Percentiles rank a stretch among this genome's conserved stretches.
phyloP scores from a whole-genome alignment of 345 rosid genomes.

The Eucalyptus dawsonii region DNA sequence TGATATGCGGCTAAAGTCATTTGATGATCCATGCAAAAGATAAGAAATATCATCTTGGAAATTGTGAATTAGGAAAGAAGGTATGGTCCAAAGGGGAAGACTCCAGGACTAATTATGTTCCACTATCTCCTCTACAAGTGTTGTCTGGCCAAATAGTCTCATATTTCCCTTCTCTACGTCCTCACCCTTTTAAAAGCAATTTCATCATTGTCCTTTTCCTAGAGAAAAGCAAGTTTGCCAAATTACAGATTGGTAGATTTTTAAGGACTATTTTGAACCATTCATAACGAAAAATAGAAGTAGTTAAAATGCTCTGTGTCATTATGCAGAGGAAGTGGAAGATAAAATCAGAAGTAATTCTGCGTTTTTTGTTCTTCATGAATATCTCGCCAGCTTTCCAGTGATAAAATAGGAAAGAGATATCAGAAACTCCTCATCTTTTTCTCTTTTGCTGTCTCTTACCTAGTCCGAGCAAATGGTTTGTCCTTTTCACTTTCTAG shows the following conservation, averaged over 20 bases:
- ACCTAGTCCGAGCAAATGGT: slow-evolving; percentile 93
- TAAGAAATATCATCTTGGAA: neutral
- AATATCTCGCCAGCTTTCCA: neutral
- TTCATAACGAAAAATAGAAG: neutral
- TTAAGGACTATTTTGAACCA: neutral
- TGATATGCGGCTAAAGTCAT: neutral
- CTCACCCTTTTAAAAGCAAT: neutral
- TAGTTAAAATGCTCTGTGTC: neutral
- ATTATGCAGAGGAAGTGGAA: neutral
- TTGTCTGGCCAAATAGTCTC: neutral
- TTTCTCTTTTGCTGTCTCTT: neutral
- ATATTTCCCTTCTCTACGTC: neutral
- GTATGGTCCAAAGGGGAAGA: neutral
- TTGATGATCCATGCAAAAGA: neutral
- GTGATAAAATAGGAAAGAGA: neutral
- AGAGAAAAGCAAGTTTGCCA: neutral
- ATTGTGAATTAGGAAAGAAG: neutral
- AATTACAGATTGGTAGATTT: neutral
- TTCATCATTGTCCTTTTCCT: neutral
- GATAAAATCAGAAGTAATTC: neutral
- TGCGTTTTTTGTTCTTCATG: neutral
- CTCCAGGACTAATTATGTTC: neutral
- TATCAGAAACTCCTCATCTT: neutral
- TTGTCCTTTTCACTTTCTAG: slow-evolving; percentile 76
- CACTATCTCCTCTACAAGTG: neutral